Evolutionary conservation across 305 asterid species (phyloP), one percentile per base, ranked within the genome.

Genomic region (Fraxinus paxiana): DNA sequence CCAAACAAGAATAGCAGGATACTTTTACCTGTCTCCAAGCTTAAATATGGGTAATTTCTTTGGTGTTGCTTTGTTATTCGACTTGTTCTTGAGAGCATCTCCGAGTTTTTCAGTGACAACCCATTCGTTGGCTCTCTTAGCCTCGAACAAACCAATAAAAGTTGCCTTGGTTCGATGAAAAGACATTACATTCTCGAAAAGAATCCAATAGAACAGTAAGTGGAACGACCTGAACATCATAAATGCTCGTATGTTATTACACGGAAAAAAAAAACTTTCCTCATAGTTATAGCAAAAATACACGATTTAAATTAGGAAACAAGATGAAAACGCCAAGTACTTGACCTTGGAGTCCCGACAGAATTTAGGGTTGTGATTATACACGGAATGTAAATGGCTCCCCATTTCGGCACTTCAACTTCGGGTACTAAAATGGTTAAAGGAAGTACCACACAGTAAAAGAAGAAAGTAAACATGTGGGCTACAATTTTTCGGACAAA

Each of bases 91-190:
- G 59, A 88, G 85, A 37, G 88, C 75, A 37, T 92, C 97, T 12
- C 97, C 97, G 2, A 92, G 88, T 74, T 92, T 92, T 75, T 92
- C 97, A 2, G 97, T 92, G 78, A 92, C 97, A 38, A 92, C 92
- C 96, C 96, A 91, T 85, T 92, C 97, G 0, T 92, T 92, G 31
- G 90, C 94, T 77, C 95, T 83, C 82, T 86, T 86, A 2, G 91
- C 94, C 84, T 92, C 95, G 2, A 90, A 48, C 12, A 92, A 80
- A 4, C 97, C 97, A 67, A 92, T 92, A 83, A 92, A 65, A 1
- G 97, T 88, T 1, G 95, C 97, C 88, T 92, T 92, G 35, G 97
- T 88, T 30, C 97, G 92, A 74, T 92, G 97, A 80, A 92, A 87
- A 15, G 95, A 89, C 97, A 92, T 91, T 37, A 92, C 97, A 34